These are phyloP conservation scores for Stagonosporopsis tanaceti DNA, from an alignment of 2,329 filamentous ascomycete species.

Conservation along the genomic window DNA sequence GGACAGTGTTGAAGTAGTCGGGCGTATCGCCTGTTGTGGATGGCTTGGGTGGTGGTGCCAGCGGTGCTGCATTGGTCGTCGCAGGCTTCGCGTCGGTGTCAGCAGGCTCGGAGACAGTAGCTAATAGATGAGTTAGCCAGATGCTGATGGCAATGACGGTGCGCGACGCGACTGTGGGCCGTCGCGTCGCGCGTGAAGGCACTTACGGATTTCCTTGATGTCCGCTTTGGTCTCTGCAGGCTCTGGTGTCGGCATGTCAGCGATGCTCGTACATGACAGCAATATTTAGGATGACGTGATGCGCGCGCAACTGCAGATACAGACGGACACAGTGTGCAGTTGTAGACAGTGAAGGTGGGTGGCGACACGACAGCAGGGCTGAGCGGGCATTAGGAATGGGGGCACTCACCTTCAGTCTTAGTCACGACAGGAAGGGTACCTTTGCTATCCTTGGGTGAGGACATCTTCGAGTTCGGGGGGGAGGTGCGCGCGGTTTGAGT, in stretches of 20 bases:
- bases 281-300: slow-evolving; percentile 22
- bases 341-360: slow-evolving; percentile 1
- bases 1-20: slow-evolving; percentile 61
- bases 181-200: slow-evolving; percentile 6
- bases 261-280: slow-evolving; percentile 21
- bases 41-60: slow-evolving; percentile 61
- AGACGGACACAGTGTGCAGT: slow-evolving; percentile 4
- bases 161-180: slow-evolving; percentile 3
- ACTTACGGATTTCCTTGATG: slow-evolving; percentile 20
- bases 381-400: slow-evolving; percentile 6
- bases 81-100: slow-evolving; percentile 41
- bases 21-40: slow-evolving; percentile 53
- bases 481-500: slow-evolving; percentile 46
- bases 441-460: slow-evolving; percentile 50
- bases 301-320: slow-evolving; percentile 19
- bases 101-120: slow-evolving; percentile 32
- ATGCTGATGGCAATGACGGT: slow-evolving; percentile 8
- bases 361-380: slow-evolving; percentile 10
- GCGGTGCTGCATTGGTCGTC: slow-evolving; percentile 55
- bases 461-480: slow-evolving; percentile 49
- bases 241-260: slow-evolving; percentile 36
- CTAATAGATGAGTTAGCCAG: slow-evolving; percentile 30
- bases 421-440: slow-evolving; percentile 41
- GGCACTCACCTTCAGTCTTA: slow-evolving; percentile 48
- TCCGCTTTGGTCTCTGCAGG: slow-evolving; percentile 31